Base-by-base conservation (phyloP, 768 basidiomycete species). In the Tulasnella sp. region DNA sequence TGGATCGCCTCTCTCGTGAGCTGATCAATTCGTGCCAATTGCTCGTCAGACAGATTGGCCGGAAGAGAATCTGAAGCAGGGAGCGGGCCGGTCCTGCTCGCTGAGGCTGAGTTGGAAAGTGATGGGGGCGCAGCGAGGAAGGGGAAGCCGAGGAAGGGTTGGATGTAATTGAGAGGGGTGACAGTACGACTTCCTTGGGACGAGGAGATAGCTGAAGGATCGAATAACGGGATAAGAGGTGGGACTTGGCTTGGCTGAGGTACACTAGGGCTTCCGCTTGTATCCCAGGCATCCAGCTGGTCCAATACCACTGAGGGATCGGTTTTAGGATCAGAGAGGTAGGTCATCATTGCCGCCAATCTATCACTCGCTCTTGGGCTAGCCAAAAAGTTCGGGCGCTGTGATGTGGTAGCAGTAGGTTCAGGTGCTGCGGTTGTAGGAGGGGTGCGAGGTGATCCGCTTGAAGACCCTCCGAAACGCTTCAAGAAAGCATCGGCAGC, bases 1-100 rank as follows among this genome's bases (percentile, higher is more conserved):
- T 96, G 93, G 72, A 98, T 92, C 7, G 92, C 92, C 80, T 93
- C 92, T 75, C 93, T 86, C 37, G 93, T 94, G 51, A 91, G 82
- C 37, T 81, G 85, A 80, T 95, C 93, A 84, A 95, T 84, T 26
- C 86, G 84, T 23, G 87, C 85, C 16, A 95, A 85, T 81, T 94
- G 92, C 55, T 88, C 88, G 20, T 90, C 89, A 6, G 87, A 89
- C 77, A 90, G 81, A 44, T 84, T 85, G 13, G 86, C 83, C 29
- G 90, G 89, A 40, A 89, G 83, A 4, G 57, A 74, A 20, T 80
- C 35, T 61, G 71, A 32, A 39, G 40, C 0, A 26, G 79, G 70
- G 35, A 77, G 48, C 26, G 79, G 70, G 39, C 40, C 39, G 71
- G 23, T 20, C 26, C 29, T 55, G 81, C 46, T 46, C 39, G 72